A percentile compares a stretch with the other conserved stretches of the same genome.
Evolutionary conservation across 129 eudicot genomes (phyloP).

Genomic region (Dittrichia graveolens): DNA sequence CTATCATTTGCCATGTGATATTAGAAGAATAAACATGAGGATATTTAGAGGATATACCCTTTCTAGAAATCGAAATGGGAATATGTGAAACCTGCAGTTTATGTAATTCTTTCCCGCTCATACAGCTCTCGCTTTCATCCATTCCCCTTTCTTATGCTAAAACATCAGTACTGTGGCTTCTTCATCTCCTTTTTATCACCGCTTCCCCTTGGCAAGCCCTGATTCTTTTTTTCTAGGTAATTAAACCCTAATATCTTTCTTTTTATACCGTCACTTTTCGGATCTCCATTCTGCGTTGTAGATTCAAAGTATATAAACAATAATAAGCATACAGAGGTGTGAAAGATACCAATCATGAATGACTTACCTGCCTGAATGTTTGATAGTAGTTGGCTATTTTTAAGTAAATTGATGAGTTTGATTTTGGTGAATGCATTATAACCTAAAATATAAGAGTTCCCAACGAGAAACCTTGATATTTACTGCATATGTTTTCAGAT

Average conservation of each 20-base stretch:
- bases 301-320: neutral
- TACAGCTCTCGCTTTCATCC: neutral
- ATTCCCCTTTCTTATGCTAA: neutral
- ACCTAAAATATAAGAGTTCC: too few species aligned
- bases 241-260: neutral
- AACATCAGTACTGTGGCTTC: neutral
- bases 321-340: too few species aligned
- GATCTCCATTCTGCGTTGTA: neutral
- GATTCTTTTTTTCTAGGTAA: neutral
- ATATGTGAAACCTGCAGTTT: neutral
- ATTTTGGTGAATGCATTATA: too few species aligned
- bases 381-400: too few species aligned
- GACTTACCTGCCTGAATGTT: too few species aligned
- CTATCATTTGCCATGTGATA: too few species aligned
- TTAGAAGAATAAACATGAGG: too few species aligned
- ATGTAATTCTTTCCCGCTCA: neutral
- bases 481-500: too few species aligned
- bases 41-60: too few species aligned
- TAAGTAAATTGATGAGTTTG: too few species aligned
- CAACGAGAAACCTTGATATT: too few species aligned
- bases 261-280: neutral
- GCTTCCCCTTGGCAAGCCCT: neutral
- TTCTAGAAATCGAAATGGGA: neutral
- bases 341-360: too few species aligned
- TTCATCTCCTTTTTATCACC: neutral